Evolutionary conservation across 371 early-diverging fungal genomes (phyloP), one percentile per base, ranked within the genome.

Genomic region (Saksenaea oblongispora): DNA sequence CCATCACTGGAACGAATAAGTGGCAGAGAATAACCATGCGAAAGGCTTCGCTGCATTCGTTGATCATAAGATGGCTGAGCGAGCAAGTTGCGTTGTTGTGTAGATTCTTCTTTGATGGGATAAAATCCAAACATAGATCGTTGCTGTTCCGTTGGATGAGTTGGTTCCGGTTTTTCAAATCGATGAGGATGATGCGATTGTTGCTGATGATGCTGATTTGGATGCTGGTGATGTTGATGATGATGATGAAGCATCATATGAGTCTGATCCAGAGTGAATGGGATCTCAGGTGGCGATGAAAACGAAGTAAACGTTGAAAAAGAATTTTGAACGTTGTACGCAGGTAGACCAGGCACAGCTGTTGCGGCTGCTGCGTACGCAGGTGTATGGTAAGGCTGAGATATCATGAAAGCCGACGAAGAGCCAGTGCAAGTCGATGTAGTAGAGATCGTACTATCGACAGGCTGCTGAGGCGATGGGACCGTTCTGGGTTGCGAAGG

Each of bases 161-260:
- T 14, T 17, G 42, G 42, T 41, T 41, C 42, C 5, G 42, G 42
- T 14, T 41, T 41, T 14, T 41, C 47, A 47, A 47, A n/a, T 57
- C 37, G 41, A 64, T 66, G 65, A 35, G 53, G 72, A 62, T 28
- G 69, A 53, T 47, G 67, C 59, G 51, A 64, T 28, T 51, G 58
- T 11, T 39, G 59, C 17, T 59, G 59, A 3, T 22, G 47, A 5
- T 17, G 59, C 10, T 59, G 18, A 64, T 56, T 60, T 66, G 63
- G 64, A 58, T 54, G 71, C 66, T 74, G 71, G 63, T 71, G 61
- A 56, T 62, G 62, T 67, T 63, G 70, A 47, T 62, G 63, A 57
- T 59, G 70, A 56, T 44, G 73, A 69, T 36, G 54, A 42, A 56
- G 34, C 47, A 47, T 47, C 47, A 47, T 47, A 47, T 39, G 39